Evolutionary conservation across 768 basidiomycete species (phyloP), one percentile per base, ranked within the genome.

Genomic region (Mycena crocata): DNA sequence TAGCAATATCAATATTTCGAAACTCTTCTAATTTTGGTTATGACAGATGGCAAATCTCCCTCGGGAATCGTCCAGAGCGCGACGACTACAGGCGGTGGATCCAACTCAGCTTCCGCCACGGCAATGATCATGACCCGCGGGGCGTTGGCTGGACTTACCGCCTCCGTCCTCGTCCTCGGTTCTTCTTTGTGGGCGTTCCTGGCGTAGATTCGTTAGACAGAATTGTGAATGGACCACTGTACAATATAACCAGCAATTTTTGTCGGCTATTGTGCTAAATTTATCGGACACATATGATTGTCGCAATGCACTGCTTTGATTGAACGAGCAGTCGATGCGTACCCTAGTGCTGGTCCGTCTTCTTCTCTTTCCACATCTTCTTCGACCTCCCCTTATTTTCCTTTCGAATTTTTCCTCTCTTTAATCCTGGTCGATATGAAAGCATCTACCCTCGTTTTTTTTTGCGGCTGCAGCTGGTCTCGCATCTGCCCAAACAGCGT

Each of bases 401-500:
- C 52, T 67, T 57, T 62, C n/a, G n/a, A n/a, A 37, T 31, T 54
- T 44, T 44, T 57, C 44, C 51, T 56, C 60, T 70, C 52, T 52
- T 63, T 64, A 67, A 61, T 64, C 58, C 57, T 56, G 23, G 56
- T 70, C 69, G 58, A 54, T 62, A 69, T 70, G 69, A 67, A 61
- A 62, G 23, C 58, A 37, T 65, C 57, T 42, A 78, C 77, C 73
- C 64, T 76, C 55, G 61, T 73, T 52, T 51, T 77, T n/a, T 55
- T 62, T 80, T 60, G 63, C 76, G 48, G 57, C 81, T 57, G 72
- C 76, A 68, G 74, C 76, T 68, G 76, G 74, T 50, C 76, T 76
- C 71, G 82, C 74, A 74, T 72, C 79, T 63, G 86, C 86, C 46
- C 84, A 84, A 73, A 8, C 17, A 6, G 80, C 81, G 84, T 85